Evolutionary conservation across 805 yeast genomes (phyloP).

Genomic region (Metschnikowia corniflorae): DNA sequence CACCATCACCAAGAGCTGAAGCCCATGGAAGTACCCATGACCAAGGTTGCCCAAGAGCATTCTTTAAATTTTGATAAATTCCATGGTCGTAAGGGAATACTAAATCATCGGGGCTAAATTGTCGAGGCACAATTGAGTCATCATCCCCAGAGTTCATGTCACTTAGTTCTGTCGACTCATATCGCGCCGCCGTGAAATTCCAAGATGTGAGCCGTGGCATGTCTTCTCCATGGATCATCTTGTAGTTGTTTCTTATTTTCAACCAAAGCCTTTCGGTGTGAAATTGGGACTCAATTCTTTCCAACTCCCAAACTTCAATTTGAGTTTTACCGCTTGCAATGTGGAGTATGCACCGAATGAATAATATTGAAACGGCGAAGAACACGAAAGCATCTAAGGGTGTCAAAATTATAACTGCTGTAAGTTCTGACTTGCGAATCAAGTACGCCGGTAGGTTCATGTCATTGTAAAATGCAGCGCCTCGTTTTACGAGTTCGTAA

Average conservation of each 20-base stretch:
- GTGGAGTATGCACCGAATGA: constrained; percentile 57
- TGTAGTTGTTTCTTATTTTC: constrained; percentile 44
- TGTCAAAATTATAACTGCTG: constrained; percentile 50
- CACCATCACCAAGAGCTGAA: constrained; percentile 57
- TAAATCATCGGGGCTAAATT: constrained; percentile 57
- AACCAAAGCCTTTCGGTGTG: constrained; percentile 53
- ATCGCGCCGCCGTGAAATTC: constrained; percentile 26
- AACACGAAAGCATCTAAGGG: constrained; percentile 59
- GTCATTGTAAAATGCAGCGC: constrained; percentile 42
- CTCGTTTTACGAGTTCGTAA: constrained; percentile 38
- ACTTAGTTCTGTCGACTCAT: constrained; percentile 1
- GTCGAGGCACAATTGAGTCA: constrained; percentile 25
- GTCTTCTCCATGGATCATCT: constrained; percentile 33
- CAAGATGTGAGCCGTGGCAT: constrained; percentile 49
- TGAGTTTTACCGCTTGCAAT: constrained; percentile 73
- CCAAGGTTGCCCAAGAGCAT: constrained; percentile 60
- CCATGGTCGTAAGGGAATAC: constrained; percentile 86
- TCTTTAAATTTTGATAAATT: constrained; percentile 47
- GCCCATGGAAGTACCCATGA: constrained; percentile 75
- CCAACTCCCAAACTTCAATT: constrained; percentile 90
- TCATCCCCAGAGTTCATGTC: not conserved
- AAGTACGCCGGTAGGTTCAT: constrained; percentile 55
- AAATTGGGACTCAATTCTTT: constrained; percentile 68
- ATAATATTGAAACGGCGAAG: constrained; percentile 55
- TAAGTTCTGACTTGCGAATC: constrained; percentile 49